These are phyloP conservation scores for sunflower (Helianthus annuus) DNA, from an alignment of 129 eudicot genomes.

Conservation along the genomic window HanXRQr2.0-SUNRISE NC_035436.2:64569903-64570402, in stretches of 20 bases:
- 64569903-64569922: too few relatives aligned
- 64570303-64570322: conserved; percentile 38
- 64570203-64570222: conserved; percentile 53
- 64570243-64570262: conserved; percentile 41
- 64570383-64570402: neutral
- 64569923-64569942: too few relatives aligned
- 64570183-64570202: conserved; percentile 46
- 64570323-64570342: neutral
- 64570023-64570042: too few relatives aligned
- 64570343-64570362: neutral
- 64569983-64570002: too few relatives aligned
- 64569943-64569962: too few relatives aligned
- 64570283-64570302: conserved; percentile 44
- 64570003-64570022: too few relatives aligned
- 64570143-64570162: conserved; percentile 31
- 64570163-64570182: conserved; percentile 44
- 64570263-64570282: conserved; percentile 43
- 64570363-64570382: neutral
- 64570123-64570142: neutral
- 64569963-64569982: too few relatives aligned
- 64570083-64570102: too few relatives aligned
- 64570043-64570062: too few relatives aligned
- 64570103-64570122: neutral
- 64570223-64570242: conserved; percentile 55
- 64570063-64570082: too few relatives aligned